These are phyloP conservation scores for Fusarium decemcellulare DNA, from an alignment of 2,329 filamentous ascomycete species.

Conservation along the genomic window DNA sequence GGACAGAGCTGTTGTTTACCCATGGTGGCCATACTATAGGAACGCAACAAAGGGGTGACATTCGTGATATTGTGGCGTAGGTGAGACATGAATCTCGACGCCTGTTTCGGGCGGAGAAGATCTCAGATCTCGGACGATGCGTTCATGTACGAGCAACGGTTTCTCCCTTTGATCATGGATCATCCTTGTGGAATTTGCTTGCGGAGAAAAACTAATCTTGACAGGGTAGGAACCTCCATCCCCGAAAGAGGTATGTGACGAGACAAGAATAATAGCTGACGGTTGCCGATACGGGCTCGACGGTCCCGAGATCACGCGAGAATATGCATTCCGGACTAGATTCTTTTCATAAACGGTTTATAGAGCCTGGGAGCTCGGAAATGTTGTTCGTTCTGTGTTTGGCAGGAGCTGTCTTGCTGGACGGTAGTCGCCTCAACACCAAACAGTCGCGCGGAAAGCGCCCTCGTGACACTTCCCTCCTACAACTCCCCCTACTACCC, in stretches of 20 bases:
- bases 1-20: neutral
- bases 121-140: slow-evolving; percentile 33
- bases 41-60: neutral
- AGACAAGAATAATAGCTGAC: neutral
- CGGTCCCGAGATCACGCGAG: neutral
- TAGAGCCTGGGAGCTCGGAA: too few species aligned
- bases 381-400: too few species aligned
- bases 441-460: too few species aligned
- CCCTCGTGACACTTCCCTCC: too few species aligned
- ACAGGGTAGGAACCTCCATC: neutral
- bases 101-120: slow-evolving; percentile 36
- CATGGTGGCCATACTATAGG: neutral
- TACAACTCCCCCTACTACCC: too few species aligned
- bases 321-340: neutral
- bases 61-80: neutral
- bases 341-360: neutral
- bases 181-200: neutral
- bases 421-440: too few species aligned
- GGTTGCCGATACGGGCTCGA: neutral
- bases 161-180: neutral
- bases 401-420: too few species aligned
- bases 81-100: slow-evolving; percentile 27
- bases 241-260: neutral
- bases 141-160: slow-evolving; percentile 18
- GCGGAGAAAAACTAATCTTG: neutral